phyloP scores from a whole-genome alignment of 345 rosid species.

The Brassica napus region DNA sequence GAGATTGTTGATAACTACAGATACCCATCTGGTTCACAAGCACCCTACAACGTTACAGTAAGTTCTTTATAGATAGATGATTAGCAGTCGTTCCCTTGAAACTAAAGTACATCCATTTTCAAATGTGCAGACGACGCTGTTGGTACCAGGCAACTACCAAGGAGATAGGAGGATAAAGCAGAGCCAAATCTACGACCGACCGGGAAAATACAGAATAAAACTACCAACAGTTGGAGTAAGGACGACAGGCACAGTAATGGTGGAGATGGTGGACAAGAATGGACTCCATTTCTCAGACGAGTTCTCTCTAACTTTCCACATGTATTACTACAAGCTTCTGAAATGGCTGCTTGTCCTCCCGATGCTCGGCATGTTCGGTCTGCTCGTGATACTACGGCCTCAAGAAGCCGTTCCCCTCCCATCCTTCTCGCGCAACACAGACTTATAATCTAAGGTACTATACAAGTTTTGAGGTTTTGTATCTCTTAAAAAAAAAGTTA shows the following conservation, averaged over 20 bases:
- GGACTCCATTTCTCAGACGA: slow-evolving; percentile 93
- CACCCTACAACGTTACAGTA: slow-evolving; percentile 93
- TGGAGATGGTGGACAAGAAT: slow-evolving; percentile 97
- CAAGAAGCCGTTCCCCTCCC: slow-evolving; percentile 93
- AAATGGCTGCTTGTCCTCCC: slow-evolving; percentile 98
- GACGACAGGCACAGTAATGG: slow-evolving; percentile 88
- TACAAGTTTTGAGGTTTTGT: not conserved
- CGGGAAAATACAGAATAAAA: slow-evolving; percentile 76
- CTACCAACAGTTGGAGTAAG: slow-evolving; percentile 90
- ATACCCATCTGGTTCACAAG: slow-evolving; percentile 87
- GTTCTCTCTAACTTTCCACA: slow-evolving; percentile 95
- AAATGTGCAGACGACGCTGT: slow-evolving; percentile 67
- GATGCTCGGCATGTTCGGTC: slow-evolving; percentile 92
- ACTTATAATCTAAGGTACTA: slow-evolving; percentile 46
- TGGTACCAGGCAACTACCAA: slow-evolving; percentile 94
- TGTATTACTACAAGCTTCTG: slow-evolving; percentile 91
- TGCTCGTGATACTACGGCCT: slow-evolving; percentile 86
- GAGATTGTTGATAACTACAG: slow-evolving; percentile 88
- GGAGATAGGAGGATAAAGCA: slow-evolving; percentile 85
- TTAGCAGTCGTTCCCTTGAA: no score
- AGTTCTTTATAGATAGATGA: no score
- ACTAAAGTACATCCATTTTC: not conserved
- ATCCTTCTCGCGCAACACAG: slow-evolving; percentile 85
- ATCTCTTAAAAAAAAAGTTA: not conserved
- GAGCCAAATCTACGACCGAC: slow-evolving; percentile 59